Conservation (phyloP, 768 basidiomycete species). For the Leccinellum rugosiceps region DNA sequence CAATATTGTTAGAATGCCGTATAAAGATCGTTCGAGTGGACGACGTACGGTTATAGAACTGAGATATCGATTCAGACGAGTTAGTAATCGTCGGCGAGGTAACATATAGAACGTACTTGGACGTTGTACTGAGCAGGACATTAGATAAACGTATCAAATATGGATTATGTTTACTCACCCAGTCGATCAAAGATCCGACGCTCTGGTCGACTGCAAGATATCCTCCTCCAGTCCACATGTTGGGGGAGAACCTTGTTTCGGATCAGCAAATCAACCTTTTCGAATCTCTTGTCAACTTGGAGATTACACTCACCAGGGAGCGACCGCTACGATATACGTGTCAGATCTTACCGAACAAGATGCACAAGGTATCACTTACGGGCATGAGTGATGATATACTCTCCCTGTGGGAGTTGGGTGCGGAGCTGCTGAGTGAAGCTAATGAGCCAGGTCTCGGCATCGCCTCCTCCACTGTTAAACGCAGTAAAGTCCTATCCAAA, state of each 20-base stretch:
- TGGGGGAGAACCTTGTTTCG: conserved; percentile 19
- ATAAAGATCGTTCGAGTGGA: neutral
- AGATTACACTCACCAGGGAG: conserved; percentile 18
- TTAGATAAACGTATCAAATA: neutral
- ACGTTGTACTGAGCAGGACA: conserved; percentile 31
- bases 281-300: neutral
- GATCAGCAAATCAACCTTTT: neutral
- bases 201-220: conserved; percentile 37
- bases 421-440: conserved; percentile 35
- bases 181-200: conserved; percentile 45
- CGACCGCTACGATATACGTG: conserved; percentile 11
- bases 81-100: conserved; percentile 1
- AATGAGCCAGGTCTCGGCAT: conserved; percentile 35
- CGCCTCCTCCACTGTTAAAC: conserved; percentile 35
- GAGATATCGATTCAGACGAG: neutral
- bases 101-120: conserved; percentile 29
- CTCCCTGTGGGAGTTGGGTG: conserved; percentile 23
- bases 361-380: conserved; percentile 23
- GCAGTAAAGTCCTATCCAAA: conserved; percentile 32
- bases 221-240: conserved; percentile 27
- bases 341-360: neutral
- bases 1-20: neutral
- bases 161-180: conserved; percentile 27
- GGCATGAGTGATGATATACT: conserved; percentile 25
- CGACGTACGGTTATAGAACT: conserved; percentile 32